A percentile compares a stretch with the other conserved stretches of the same genome.
phyloP scores from a whole-genome alignment of 2,329 filamentous ascomycete species.

The Boeremia exigua region DNA sequence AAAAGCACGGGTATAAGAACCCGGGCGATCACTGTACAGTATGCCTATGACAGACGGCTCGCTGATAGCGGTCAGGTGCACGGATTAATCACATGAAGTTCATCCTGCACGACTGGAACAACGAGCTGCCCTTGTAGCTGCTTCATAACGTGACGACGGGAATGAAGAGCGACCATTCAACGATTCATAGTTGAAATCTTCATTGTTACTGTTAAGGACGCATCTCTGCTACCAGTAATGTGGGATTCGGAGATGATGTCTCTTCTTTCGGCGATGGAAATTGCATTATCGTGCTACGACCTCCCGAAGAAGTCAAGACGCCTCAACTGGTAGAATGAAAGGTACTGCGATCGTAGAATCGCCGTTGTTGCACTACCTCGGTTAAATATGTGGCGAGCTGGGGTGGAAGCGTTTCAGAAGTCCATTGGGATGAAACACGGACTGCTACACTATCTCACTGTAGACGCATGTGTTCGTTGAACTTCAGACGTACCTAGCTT shows the following conservation, averaged over 20 bases:
- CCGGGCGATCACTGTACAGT: too few species aligned
- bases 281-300: conserved; percentile 6
- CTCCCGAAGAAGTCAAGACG: neutral
- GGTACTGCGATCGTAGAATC: too few species aligned
- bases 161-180: conserved; percentile 19
- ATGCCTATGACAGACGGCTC: too few species aligned
- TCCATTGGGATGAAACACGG: conserved; percentile 26
- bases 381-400: neutral
- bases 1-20: too few species aligned
- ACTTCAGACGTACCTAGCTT: neutral
- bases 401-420: conserved; percentile 17
- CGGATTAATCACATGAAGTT: conserved; percentile 23
- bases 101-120: conserved; percentile 20
- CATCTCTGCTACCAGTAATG: conserved; percentile 6
- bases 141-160: conserved; percentile 18
- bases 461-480: conserved; percentile 2
- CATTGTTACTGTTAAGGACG: conserved; percentile 7
- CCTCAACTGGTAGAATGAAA: neutral
- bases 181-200: conserved; percentile 20
- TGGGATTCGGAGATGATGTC: too few species aligned
- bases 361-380: too few species aligned
- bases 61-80: neutral
- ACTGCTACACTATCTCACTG: conserved; percentile 21
- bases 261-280: conserved; percentile 10
- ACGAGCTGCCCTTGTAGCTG: conserved; percentile 14